Evolutionary conservation across 2,329 filamentous ascomycete genomes (phyloP), one percentile per base, ranked within the genome.

Genomic region (Trichoderma sp.): DNA sequence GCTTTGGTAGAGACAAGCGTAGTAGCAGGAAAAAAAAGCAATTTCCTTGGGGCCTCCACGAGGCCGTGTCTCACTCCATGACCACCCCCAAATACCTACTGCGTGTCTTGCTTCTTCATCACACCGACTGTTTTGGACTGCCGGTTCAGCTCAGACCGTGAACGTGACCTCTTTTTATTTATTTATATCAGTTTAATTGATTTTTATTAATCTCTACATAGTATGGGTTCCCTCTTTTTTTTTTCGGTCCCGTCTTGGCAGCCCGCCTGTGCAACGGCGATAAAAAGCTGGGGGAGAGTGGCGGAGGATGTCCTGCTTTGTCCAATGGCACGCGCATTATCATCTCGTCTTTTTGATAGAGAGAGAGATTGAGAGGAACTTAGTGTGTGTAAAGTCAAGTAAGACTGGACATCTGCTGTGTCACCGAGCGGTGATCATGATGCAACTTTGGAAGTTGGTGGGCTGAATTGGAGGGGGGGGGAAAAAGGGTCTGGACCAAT

Each of bases 51-150:
- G 63, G 53, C 63, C 63, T 58, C 63, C 63, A 67, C 63, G 63
- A 55, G 63, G 57, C 58, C 29, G 13, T 67, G 63, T 67, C 63
- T 67, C 63, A 67, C 33, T 35, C 3, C 37, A 67, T 52, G 8
- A 67, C 49, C 53, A 49, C 49, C 61, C 29, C 55, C 49, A 33
- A 52, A 52, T 35, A 35, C 33, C 4, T 29, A 16, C 29, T 53
- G 60, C 29, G 13, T 49, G 33, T 49, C 11, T 65, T 55, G 52
- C 24, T 24, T n/a, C 24, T 55, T 33, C 29, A 29, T 67, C 63
- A 58, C 63, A 67, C 63, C 63, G 63, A 67, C 63, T 67, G n/a
- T 67, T 67, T 67, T 13, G 27, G 31, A 67, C 29, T 67, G 55
- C 63, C 55, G 63, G 27, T 33, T 59, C 63, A 67, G 63, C 63